phyloP scores from a whole-genome alignment of 352 stramenopile genomes.

The Phytopythium oedochilum region DNA sequence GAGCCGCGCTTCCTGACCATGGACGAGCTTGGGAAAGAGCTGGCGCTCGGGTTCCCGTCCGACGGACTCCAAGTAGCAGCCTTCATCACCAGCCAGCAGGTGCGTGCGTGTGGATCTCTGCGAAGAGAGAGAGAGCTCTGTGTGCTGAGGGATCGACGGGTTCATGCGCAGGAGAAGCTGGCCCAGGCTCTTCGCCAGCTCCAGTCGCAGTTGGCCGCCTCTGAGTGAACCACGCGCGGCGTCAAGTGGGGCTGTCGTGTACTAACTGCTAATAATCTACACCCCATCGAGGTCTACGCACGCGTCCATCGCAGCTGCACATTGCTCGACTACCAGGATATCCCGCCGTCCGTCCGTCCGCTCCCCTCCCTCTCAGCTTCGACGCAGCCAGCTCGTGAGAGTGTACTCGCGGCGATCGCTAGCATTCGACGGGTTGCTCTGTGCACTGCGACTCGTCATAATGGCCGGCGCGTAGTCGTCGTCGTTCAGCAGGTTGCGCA shows the following conservation, averaged over 20 bases:
- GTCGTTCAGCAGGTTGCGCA: constrained; percentile 43
- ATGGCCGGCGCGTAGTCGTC: constrained; percentile 9
- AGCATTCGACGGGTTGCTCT: neutral
- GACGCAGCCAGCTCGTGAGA: constrained; percentile 64
- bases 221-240: neutral
- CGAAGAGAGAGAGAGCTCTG: neutral
- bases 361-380: constrained; percentile 19
- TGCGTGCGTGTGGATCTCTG: neutral
- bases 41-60: constrained; percentile 28
- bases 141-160: neutral
- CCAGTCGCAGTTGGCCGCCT: constrained; percentile 1
- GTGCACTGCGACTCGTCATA: neutral
- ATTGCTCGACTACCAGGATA: neutral
- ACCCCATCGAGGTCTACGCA: neutral
- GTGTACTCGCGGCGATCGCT: constrained; percentile 47
- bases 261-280: constrained; percentile 5
- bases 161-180: constrained; percentile 6
- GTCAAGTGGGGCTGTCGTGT: neutral
- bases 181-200: constrained; percentile 3
- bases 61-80: constrained; percentile 12
- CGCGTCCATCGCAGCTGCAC: neutral
- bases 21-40: constrained; percentile 19
- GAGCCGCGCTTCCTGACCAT: constrained; percentile 20
- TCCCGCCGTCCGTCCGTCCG: too few relatives aligned
- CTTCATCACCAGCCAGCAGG: constrained; percentile 3